Conservation (phyloP, 345 rosid genomes). For the Rhizophora mangle region DNA sequence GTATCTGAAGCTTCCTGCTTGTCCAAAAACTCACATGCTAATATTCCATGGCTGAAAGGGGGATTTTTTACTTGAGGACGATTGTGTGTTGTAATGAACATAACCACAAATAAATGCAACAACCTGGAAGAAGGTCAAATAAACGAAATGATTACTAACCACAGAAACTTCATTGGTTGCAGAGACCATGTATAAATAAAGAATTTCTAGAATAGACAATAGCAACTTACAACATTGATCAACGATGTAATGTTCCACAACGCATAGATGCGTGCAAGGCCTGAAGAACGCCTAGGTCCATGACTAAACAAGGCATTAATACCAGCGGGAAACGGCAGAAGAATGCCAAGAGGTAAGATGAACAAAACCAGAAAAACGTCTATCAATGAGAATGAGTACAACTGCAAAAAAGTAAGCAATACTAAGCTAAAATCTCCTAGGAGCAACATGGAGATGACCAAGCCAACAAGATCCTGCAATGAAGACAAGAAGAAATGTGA, state of each 20-base stretch:
- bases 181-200: background rate
- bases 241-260: conserved; percentile 88
- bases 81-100: conserved; percentile 62
- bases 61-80: conserved; percentile 54
- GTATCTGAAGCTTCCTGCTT: background rate
- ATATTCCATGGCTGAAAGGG: conserved; percentile 96
- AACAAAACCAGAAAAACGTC: conserved; percentile 80
- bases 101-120: conserved; percentile 92
- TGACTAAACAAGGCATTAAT: conserved; percentile 98
- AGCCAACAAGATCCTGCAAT: conserved; percentile 96
- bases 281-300: conserved; percentile 97
- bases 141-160: background rate
- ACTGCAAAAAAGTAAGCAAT: conserved; percentile 90
- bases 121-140: conserved; percentile 42
- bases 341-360: conserved; percentile 86
- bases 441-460: conserved; percentile 93
- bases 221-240: conserved; percentile 78
- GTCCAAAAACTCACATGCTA: conserved; percentile 71
- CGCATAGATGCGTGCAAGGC: conserved; percentile 92
- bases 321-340: conserved; percentile 97
- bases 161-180: background rate
- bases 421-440: conserved; percentile 99
- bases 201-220: background rate
- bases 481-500: background rate
- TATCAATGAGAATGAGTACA: conserved; percentile 86